Evolutionary conservation across 371 early-diverging fungal species (phyloP).

Genomic region (Syncephalastrum monosporum): DNA sequence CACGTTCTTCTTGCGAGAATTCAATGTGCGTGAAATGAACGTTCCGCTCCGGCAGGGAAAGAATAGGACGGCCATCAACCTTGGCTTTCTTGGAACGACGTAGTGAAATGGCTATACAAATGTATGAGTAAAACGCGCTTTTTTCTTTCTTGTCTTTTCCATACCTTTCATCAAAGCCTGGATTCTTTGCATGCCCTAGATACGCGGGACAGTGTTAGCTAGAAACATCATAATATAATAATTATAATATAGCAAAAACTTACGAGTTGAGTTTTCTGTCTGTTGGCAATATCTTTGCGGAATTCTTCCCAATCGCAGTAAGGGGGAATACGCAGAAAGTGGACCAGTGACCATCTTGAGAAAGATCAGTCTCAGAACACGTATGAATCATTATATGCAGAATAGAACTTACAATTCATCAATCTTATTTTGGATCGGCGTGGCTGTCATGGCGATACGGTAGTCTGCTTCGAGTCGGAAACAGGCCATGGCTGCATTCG

Average conservation of each 20-base stretch:
- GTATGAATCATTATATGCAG: not conserved
- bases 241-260: no score
- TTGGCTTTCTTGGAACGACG: slow-evolving; percentile 63
- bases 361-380: not conserved
- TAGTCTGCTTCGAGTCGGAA: slow-evolving; percentile 59
- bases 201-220: not conserved
- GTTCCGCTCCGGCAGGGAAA: slow-evolving; percentile 59
- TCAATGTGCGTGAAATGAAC: slow-evolving; percentile 54
- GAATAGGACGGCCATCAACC: slow-evolving; percentile 68
- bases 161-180: slow-evolving; percentile 30
- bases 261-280: slow-evolving; percentile 15
- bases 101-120: slow-evolving; percentile 52
- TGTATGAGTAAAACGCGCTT: not conserved
- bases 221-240: no score
- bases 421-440: slow-evolving; percentile 84
- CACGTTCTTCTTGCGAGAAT: slow-evolving; percentile 58
- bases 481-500: slow-evolving; percentile 59
- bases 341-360: slow-evolving; percentile 62
- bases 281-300: slow-evolving; percentile 43
- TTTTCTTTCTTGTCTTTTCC: not conserved
- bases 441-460: slow-evolving; percentile 82
- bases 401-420: slow-evolving; percentile 68
- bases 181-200: slow-evolving; percentile 45
- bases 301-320: slow-evolving; percentile 58
- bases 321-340: slow-evolving; percentile 74